Conservation (phyloP, 1,139 yeast genomes). For the Yamadazyma buinensis region DNA sequence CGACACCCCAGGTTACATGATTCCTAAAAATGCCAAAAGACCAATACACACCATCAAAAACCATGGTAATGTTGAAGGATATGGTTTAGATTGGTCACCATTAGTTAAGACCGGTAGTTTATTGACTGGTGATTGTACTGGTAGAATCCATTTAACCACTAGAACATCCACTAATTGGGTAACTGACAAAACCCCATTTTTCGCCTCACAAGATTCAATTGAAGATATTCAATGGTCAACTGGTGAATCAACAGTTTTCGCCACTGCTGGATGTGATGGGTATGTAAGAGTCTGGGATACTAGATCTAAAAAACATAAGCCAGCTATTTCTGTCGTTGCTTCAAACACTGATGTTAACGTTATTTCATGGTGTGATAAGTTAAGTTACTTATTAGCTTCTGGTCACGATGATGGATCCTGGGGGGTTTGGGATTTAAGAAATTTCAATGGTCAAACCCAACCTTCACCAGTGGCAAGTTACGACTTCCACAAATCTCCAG, state of each 20-base stretch:
- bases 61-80: constrained; percentile 97
- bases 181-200: constrained; percentile 81
- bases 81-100: constrained; percentile 97
- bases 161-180: constrained; percentile 80
- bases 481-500: constrained; percentile 90
- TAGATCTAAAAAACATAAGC: constrained; percentile 85
- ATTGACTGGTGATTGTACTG: constrained; percentile 85
- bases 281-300: constrained; percentile 95
- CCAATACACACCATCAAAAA: constrained; percentile 81
- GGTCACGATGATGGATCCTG: constrained; percentile 98
- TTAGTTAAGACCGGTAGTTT: constrained; percentile 74
- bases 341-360: constrained; percentile 89
- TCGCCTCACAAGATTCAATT: constrained; percentile 68
- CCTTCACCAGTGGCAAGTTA: constrained; percentile 88
- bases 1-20: constrained; percentile 79
- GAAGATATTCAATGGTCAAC: constrained; percentile 98
- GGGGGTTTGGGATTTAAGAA: constrained; percentile 98
- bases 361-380: constrained; percentile 90
- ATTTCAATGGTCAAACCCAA: constrained; percentile 56
- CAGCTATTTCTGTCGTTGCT: constrained; percentile 83
- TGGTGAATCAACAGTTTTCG: constrained; percentile 87
- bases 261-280: constrained; percentile 92
- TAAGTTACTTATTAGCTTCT: constrained; percentile 82
- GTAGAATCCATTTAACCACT: constrained; percentile 73
- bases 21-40: constrained; percentile 73